Base-by-base conservation (phyloP, 2,329 filamentous ascomycete species). In the Blumeriella jaapii region DNA sequence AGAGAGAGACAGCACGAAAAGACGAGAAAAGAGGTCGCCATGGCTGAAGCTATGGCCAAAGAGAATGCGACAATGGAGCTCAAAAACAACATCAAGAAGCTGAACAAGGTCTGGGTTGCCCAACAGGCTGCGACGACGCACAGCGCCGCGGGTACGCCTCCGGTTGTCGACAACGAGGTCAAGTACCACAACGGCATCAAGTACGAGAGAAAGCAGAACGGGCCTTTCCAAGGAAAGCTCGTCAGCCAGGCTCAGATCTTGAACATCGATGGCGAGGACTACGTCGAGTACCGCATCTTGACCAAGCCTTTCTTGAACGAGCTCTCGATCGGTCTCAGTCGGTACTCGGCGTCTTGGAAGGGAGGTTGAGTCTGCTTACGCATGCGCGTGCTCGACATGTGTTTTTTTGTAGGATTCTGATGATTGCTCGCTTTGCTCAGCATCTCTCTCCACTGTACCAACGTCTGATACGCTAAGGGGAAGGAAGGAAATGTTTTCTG, bases 231-330 rank as follows among this genome's bases (percentile, higher is more conserved):
- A 42, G 74, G 73, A 15, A 75, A 76, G 51, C 64, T 78, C n/a
- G 72, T 75, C 18, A 74, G 69, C 29, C 65, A 71, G 40, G 69
- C 73, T 4, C 67, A 66, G 7, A 71, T 78, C 14, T 66, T 78
- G 47, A 75, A 61, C 30, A 78, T 79, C 40, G 72, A 78, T 40
- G 74, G 73, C 14, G 74, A 78, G 51, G 74, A 78, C 43, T 79
- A 74, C 41, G 72, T 79, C 20, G 74, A 78, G 52, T 78, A 78
- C 44, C 66, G 74, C 2, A 71, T 79, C 1, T 63, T 79, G 16
- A 76, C 69, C 1, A 78, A 75, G 56, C 71, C 72, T 0, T 78
- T 78, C 48, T 77, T 29, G n/a, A 32, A 29, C 17, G 22, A n/a
- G n/a, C n/a, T 14, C 11, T 16, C 15, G 18, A 28, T 2, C 28